Conservation (phyloP, 306 rosid genomes). For the Oxytropis ochrocephala region DNA sequence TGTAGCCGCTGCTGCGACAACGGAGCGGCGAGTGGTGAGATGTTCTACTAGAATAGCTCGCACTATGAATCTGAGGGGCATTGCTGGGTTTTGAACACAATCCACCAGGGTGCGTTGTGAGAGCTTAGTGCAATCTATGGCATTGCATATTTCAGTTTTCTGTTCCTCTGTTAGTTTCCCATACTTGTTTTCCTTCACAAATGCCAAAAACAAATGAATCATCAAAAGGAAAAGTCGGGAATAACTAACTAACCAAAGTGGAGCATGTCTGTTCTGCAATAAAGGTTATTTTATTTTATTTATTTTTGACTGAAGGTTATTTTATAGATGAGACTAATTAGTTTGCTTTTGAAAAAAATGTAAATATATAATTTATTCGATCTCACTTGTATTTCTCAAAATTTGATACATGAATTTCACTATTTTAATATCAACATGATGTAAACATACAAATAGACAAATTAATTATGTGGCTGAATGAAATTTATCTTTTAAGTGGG, state of each 20-base stretch:
- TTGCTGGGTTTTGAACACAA: conserved; percentile 69
- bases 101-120: conserved; percentile 42
- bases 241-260: neutral
- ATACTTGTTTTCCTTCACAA: conserved; percentile 43
- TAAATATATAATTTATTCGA: no score
- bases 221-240: neutral
- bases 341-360: no score
- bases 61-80: conserved; percentile 76
- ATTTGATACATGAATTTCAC: no score
- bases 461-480: no score
- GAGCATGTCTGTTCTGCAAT: neutral
- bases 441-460: no score
- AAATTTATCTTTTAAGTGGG: no score
- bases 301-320: no score
- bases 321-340: no score
- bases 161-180: conserved; percentile 58
- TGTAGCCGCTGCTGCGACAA: conserved; percentile 19
- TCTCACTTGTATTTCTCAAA: no score
- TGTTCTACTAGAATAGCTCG: conserved; percentile 77
- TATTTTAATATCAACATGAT: no score
- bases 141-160: conserved; percentile 48
- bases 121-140: conserved; percentile 61
- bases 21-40: conserved; percentile 63
- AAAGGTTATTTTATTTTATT: no score
- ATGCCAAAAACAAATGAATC: neutral